Evolutionary conservation across 1,284 basidiomycete genomes (phyloP).

Genomic region (Trametes hirsuta): DNA sequence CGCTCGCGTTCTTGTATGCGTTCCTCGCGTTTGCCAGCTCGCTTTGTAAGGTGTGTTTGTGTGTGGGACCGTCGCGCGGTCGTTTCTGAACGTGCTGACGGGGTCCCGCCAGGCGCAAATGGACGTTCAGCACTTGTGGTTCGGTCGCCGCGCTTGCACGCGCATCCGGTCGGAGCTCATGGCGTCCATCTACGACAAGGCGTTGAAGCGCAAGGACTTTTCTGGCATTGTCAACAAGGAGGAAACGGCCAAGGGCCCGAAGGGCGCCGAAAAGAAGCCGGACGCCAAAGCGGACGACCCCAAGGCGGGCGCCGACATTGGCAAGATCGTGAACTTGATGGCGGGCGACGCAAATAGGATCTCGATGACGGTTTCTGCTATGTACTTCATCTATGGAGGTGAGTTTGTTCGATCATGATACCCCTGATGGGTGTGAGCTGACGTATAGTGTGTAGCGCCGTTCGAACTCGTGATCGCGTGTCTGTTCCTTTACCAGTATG

Average conservation of each 20-base stretch:
- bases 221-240: conserved; percentile 71
- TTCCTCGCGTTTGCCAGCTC: conserved; percentile 65
- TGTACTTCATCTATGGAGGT: conserved; percentile 71
- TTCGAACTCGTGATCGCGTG: conserved; percentile 82
- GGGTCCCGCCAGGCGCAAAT: conserved; percentile 45
- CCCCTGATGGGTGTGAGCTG: not conserved
- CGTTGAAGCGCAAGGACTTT: conserved; percentile 83
- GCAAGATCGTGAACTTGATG: conserved; percentile 83
- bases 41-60: conserved; percentile 46
- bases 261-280: conserved; percentile 29
- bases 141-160: conserved; percentile 70
- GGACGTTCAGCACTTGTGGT: conserved; percentile 82
- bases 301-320: conserved; percentile 71
- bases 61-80: not conserved
- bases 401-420: conserved; percentile 8
- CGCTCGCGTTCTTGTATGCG: conserved; percentile 74
- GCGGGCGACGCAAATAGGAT: conserved; percentile 68
- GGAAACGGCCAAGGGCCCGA: conserved; percentile 38
- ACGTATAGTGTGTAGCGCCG: conserved; percentile 48
- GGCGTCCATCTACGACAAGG: conserved; percentile 88
- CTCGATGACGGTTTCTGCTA: conserved; percentile 50
- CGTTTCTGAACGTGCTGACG: conserved; percentile 18
- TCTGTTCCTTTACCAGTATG: conserved; percentile 79
- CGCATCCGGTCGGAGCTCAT: conserved; percentile 77
- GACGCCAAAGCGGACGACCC: conserved; percentile 54